These are phyloP conservation scores for Colletotrichum musae DNA, from an alignment of 2,329 filamentous ascomycete genomes.

Conservation along the genomic window DNA sequence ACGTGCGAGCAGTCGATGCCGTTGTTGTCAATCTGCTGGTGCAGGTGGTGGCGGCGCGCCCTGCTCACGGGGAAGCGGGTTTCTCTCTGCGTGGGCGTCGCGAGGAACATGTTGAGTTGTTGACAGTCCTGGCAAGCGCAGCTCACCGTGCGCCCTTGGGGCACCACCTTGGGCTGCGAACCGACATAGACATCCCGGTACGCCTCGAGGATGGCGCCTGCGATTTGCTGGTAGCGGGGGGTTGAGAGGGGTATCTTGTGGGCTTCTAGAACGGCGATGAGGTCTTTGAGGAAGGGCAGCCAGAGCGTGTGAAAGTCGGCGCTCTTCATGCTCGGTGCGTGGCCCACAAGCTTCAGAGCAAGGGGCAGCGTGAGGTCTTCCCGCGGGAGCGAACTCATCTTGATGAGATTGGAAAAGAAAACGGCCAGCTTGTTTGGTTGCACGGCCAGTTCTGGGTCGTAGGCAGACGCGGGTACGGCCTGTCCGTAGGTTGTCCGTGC, in stretches of 20 bases:
- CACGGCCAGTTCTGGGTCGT: not conserved
- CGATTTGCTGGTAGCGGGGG: conserved; percentile 45
- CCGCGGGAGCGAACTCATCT: conserved; percentile 37
- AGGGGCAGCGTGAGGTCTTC: conserved; percentile 43
- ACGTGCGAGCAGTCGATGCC: conserved; percentile 43
- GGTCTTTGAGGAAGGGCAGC: conserved; percentile 48
- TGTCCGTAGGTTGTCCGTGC: too few species aligned
- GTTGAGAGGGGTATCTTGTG: conserved; percentile 31
- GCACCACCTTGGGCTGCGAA: conserved; percentile 28
- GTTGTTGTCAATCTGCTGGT: conserved; percentile 35
- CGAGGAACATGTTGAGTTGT: conserved; percentile 47
- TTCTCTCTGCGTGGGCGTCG: conserved; percentile 4
- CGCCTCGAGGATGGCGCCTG: conserved; percentile 42
- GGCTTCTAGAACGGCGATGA: conserved; percentile 41
- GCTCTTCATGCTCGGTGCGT: conserved; percentile 39
- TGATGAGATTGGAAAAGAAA: conserved; percentile 19
- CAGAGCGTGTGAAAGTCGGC: conserved; percentile 46
- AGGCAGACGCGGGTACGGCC: too few species aligned
- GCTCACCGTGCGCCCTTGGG: not conserved
- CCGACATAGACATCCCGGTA: conserved; percentile 46
- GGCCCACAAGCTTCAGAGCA: conserved; percentile 37
- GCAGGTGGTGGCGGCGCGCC: conserved; percentile 44
- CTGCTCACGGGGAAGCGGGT: conserved; percentile 40
- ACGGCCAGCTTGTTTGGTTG: not conserved
- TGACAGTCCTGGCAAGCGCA: conserved; percentile 47